Evolutionary conservation across 768 basidiomycete species (phyloP).

Genomic region (Tylopilus cervinicoccineus): DNA sequence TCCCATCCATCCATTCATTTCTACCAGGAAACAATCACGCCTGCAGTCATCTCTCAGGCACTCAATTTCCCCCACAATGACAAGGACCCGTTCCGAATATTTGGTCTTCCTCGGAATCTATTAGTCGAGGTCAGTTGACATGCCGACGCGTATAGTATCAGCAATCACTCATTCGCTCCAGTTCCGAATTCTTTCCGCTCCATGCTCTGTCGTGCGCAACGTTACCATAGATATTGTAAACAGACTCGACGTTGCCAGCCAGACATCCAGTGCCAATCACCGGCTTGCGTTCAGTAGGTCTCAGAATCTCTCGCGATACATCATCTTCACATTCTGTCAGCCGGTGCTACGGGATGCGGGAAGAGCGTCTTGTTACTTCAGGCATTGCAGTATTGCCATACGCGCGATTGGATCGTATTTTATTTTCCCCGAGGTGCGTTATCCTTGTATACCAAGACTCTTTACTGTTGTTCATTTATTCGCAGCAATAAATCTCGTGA

Average conservation of each 20-base stretch:
- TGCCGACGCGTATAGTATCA: background rate
- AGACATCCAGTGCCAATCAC: constrained; percentile 45
- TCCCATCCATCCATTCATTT: background rate
- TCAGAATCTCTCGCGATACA: background rate
- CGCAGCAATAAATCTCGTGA: constrained; percentile 56
- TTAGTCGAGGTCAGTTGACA: constrained; percentile 60
- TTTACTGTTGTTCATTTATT: background rate
- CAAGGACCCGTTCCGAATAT: constrained; percentile 53
- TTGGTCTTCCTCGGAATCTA: constrained; percentile 68
- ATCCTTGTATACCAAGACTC: background rate
- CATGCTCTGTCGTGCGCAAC: constrained; percentile 69
- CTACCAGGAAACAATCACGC: constrained; percentile 30
- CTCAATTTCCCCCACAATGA: constrained; percentile 42
- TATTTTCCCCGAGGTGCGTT: constrained; percentile 76
- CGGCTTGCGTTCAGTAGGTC: constrained; percentile 65
- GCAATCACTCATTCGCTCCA: constrained; percentile 21
- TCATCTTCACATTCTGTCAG: constrained; percentile 33
- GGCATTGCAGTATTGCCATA: constrained; percentile 61
- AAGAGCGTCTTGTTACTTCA: constrained; percentile 81
- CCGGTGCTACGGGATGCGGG: constrained; percentile 71
- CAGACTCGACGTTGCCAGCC: constrained; percentile 48
- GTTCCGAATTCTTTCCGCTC: constrained; percentile 67
- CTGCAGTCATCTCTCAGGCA: constrained; percentile 40
- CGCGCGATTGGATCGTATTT: constrained; percentile 73
- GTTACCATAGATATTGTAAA: constrained; percentile 56